A percentile compares a stretch with the other conserved stretches of the same genome.
phyloP scores from a whole-genome alignment of 2,329 filamentous ascomycete genomes.

The Scortechinia acanthostroma region DNA sequence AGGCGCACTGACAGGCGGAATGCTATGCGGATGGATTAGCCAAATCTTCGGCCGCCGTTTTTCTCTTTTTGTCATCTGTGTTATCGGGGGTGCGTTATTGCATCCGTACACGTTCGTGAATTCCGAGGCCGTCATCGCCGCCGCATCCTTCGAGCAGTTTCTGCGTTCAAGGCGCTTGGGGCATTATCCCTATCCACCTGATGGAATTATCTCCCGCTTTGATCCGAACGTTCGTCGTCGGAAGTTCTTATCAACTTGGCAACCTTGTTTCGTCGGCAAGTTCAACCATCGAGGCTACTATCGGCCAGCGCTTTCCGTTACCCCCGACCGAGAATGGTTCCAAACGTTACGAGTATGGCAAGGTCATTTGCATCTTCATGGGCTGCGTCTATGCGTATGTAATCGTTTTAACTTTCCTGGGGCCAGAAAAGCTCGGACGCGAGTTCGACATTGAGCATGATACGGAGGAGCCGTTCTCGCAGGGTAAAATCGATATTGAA shows the following conservation, averaged over 20 bases:
- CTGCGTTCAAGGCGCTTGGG: constrained; percentile 48
- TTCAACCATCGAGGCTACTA: constrained; percentile 46
- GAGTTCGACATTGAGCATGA: background rate
- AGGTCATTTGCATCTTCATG: constrained; percentile 66
- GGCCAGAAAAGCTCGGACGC: constrained; percentile 9
- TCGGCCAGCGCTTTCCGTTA: constrained; percentile 49
- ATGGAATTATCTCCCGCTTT: constrained; percentile 67
- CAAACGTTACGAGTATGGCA: constrained; percentile 46
- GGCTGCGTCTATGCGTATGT: constrained; percentile 43
- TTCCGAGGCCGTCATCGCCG: constrained; percentile 60
- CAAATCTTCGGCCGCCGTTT: constrained; percentile 66
- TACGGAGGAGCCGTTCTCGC: too few relatives aligned
- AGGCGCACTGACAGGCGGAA: constrained; percentile 64
- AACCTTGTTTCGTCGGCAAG: constrained; percentile 64
- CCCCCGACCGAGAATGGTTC: constrained; percentile 30
- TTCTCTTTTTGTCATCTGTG: constrained; percentile 57
- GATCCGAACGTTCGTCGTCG: constrained; percentile 66
- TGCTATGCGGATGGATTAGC: constrained; percentile 57
- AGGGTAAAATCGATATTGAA: too few relatives aligned
- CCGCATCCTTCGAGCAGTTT: constrained; percentile 68
- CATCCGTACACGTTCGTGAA: constrained; percentile 75
- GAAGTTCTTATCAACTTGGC: constrained; percentile 67
- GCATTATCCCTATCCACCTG: constrained; percentile 66
- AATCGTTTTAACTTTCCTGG: constrained; percentile 31
- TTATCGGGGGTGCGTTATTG: constrained; percentile 67